Percentiles rank a stretch among this genome's conserved stretches.
Evolutionary conservation across 2,329 filamentous ascomycete species (phyloP).

Genomic region (Botrytis fabae): DNA sequence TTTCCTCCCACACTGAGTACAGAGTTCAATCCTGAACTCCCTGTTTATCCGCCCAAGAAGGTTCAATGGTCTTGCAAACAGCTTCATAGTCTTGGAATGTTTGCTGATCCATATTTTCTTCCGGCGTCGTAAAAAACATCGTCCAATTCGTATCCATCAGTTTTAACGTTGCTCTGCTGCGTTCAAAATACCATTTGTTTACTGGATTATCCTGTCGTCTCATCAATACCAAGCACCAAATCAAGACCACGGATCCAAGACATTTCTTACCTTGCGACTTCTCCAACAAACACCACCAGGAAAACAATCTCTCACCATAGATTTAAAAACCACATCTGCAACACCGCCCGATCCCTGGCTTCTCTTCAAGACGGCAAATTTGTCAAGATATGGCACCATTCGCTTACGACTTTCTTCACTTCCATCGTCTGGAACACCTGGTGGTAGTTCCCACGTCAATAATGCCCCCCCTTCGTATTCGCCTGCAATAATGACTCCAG

Average conservation of each 20-base stretch:
- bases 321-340: slow-evolving; percentile 93
- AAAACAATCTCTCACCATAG: slow-evolving; percentile 89
- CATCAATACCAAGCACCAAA: background rate
- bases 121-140: slow-evolving; percentile 94
- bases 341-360: slow-evolving; percentile 90
- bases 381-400: slow-evolving; percentile 91
- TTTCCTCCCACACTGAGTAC: too few relatives aligned
- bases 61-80: slow-evolving; percentile 66
- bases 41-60: slow-evolving; percentile 63
- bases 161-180: slow-evolving; percentile 80
- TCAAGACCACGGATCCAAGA: background rate
- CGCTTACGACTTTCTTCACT: slow-evolving; percentile 55
- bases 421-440: slow-evolving; percentile 55
- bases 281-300: slow-evolving; percentile 86
- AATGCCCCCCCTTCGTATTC: slow-evolving; percentile 96
- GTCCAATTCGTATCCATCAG: slow-evolving; percentile 84
- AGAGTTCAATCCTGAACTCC: slow-evolving; percentile 54
- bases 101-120: slow-evolving; percentile 55
- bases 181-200: slow-evolving; percentile 99
- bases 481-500: slow-evolving; percentile 90
- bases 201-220: slow-evolving; percentile 77
- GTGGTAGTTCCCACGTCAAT: slow-evolving; percentile 87
- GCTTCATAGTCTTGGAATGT: slow-evolving; percentile 69
- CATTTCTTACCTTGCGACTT: slow-evolving; percentile 52
- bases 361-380: slow-evolving; percentile 88